Evolutionary conservation across 768 basidiomycete genomes (phyloP), one percentile per base, ranked within the genome.

Genomic region (Gautieria morchelliformis): DNA sequence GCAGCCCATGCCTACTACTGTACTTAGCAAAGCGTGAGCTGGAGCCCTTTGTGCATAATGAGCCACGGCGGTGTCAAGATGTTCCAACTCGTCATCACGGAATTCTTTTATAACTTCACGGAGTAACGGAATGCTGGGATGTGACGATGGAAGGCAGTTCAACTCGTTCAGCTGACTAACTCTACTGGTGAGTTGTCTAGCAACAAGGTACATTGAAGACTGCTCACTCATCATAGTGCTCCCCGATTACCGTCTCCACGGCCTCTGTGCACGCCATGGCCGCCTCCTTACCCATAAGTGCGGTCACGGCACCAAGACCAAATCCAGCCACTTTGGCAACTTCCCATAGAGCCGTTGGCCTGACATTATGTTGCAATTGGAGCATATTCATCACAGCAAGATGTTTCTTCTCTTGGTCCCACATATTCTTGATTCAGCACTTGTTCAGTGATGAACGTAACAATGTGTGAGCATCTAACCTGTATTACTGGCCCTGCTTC

Each of bases 221-320:
- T 12, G 78, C 90, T 67, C 67, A 95, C 94, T 96, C 93, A 68
- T 97, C 91, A 65, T 98, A 98, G 70, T 98, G 94, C 69, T 98
- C 94, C 41, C 94, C 94, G 53, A 98, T 98, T 56, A 92, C 92
- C 0, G 94, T 96, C 69, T 98, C 94, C 19, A 98, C 93, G 0
- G 94, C 94, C 69, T 98, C 94, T 0, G 94, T 98, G 65, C 94
- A 97, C 6, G 94, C 94, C 94, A 98, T 98, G 0, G 94, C 93
- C 12, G 93, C 92, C 63, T 96, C 87, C 66, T 83, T 87, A 39
- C 94, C 89, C 80, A 95, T 77, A 20, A 95, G 70, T 0, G 90
- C 94, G 0, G 94, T 96, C 0, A 74, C 78, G 5, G 85, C 85
- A 5, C 94, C 94, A 8, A 98, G 74, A 4, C 87, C 87, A 67